Conservation (phyloP, 345 rosid genomes). For the Brassica incana region DNA sequence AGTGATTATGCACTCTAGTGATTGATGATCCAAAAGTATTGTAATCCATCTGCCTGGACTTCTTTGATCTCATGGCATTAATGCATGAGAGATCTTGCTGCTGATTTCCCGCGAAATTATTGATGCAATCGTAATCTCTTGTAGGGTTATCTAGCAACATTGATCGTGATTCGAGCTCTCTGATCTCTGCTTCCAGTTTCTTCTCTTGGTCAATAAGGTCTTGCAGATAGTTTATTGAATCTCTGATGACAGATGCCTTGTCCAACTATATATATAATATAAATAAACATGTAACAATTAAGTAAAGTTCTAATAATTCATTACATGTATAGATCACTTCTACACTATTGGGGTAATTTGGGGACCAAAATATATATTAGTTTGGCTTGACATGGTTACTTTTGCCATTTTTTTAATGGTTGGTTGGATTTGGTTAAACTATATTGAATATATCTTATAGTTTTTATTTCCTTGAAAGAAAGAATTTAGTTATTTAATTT, state of each 20-base stretch:
- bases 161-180: conserved; percentile 54
- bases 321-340: neutral
- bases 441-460: neutral
- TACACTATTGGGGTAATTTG: neutral
- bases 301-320: neutral
- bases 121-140: conserved; percentile 37
- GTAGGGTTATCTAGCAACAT: conserved; percentile 18
- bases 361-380: conserved; percentile 11
- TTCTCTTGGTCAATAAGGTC: conserved; percentile 79
- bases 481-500: conserved; percentile 9
- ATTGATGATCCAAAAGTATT: conserved; percentile 44
- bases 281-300: neutral
- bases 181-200: conserved; percentile 61
- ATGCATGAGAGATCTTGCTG: conserved; percentile 3
- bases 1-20: conserved; percentile 22
- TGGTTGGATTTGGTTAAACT: conserved; percentile 34
- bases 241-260: conserved; percentile 89
- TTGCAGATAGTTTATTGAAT: conserved; percentile 81
- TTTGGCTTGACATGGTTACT: conserved; percentile 5
- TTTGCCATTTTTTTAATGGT: neutral
- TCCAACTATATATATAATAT: conserved; percentile 60
- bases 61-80: conserved; percentile 57
- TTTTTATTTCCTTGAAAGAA: neutral
- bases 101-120: conserved; percentile 40
- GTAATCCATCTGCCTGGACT: conserved; percentile 45